Evolutionary conservation across 805 yeast genomes (phyloP).

Genomic region (Scheffersomyces ergatensis): DNA sequence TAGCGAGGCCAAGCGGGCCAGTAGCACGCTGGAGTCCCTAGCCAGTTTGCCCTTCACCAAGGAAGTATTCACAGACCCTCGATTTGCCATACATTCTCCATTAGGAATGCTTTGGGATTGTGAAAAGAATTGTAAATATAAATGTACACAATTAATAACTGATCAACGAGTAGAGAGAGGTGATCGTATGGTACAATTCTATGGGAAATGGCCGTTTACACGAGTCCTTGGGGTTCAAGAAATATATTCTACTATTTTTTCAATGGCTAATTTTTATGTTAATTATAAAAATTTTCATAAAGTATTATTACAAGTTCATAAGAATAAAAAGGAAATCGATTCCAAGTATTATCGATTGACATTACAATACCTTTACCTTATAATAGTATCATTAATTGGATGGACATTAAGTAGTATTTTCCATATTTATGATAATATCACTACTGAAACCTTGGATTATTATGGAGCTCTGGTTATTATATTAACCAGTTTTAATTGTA

Average conservation of each 20-base stretch:
- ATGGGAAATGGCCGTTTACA: constrained; percentile 44
- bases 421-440: constrained; percentile 34
- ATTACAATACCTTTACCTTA: constrained; percentile 25
- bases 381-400: constrained; percentile 28
- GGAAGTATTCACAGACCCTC: not conserved
- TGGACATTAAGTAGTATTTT: constrained; percentile 38
- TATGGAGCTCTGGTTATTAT: constrained; percentile 40
- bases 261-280: constrained; percentile 33
- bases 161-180: constrained; percentile 14
- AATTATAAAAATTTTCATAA: constrained; percentile 28
- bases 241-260: constrained; percentile 30
- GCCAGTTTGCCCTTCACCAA: not conserved
- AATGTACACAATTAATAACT: constrained; percentile 37
- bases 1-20: not conserved
- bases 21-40: not conserved
- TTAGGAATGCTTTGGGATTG: constrained; percentile 29
- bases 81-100: not conserved
- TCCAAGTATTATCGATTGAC: constrained; percentile 19
- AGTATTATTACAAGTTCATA: constrained; percentile 22
- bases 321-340: constrained; percentile 9
- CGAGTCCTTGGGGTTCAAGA: constrained; percentile 38
- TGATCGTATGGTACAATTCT: constrained; percentile 34
- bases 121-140: constrained; percentile 33
- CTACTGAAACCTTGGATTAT: constrained; percentile 41
- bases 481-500: constrained; percentile 32